These are phyloP conservation scores for Tolypocladium tundrense DNA, from an alignment of 2,329 filamentous ascomycete species.

Conservation along the genomic window DNA sequence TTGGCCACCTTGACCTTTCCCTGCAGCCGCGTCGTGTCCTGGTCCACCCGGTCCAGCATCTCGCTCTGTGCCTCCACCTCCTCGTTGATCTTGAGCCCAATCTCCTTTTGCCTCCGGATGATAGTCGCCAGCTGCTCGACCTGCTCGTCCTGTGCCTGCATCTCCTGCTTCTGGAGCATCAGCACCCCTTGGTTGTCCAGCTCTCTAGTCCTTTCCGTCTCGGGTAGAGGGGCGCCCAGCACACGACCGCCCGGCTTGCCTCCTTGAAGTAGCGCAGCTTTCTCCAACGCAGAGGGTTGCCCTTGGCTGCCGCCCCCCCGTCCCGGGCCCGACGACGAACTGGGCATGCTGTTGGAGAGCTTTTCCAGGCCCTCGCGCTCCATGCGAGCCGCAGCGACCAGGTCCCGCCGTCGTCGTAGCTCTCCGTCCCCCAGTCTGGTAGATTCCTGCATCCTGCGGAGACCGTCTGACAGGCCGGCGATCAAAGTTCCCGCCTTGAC, in stretches of 20 bases:
- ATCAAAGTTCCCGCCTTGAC: conserved; percentile 58
- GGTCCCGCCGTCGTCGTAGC: conserved; percentile 58
- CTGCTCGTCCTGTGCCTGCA: conserved; percentile 65
- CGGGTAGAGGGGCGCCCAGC: conserved; percentile 59
- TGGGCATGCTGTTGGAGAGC: conserved; percentile 48
- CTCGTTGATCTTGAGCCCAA: conserved; percentile 65
- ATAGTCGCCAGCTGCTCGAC: conserved; percentile 59
- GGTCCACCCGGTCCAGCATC: conserved; percentile 56
- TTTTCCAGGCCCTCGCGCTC: conserved; percentile 69
- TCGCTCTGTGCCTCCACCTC: conserved; percentile 64
- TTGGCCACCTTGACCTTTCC: conserved; percentile 67
- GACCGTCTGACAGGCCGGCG: conserved; percentile 52
- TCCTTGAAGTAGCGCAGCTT: conserved; percentile 34
- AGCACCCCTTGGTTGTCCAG: conserved; percentile 66
- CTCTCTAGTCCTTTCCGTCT: conserved; percentile 68
- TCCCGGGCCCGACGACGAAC: conserved; percentile 14
- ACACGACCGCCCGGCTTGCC: conserved; percentile 48
- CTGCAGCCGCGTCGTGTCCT: conserved; percentile 54
- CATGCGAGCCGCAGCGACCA: conserved; percentile 58
- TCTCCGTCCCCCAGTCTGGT: conserved; percentile 62
- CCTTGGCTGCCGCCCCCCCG: conserved; percentile 36
- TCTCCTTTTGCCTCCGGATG: conserved; percentile 63
- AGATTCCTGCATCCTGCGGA: conserved; percentile 45
- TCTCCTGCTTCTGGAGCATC: conserved; percentile 63
- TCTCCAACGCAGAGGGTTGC: conserved; percentile 37